Evolutionary conservation across 2,329 filamentous ascomycete genomes (phyloP).

Genomic region (Biscogniauxia mediterranea): DNA sequence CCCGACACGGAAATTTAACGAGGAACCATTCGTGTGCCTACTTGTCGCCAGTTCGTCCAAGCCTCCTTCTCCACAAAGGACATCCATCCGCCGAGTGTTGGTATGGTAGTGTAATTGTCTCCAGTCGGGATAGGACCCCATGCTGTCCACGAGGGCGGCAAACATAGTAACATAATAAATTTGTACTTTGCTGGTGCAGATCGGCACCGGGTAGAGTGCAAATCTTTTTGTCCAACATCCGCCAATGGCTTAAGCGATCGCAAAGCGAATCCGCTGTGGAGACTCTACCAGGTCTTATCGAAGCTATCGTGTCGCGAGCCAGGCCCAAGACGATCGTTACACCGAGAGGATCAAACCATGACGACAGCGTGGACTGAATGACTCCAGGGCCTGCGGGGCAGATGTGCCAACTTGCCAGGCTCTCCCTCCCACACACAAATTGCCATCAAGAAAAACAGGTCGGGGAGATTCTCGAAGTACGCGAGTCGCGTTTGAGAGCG

Average conservation of each 20-base stretch:
- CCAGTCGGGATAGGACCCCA: neutral
- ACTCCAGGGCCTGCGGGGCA: neutral
- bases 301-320: constrained; percentile 3
- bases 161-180: neutral
- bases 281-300: neutral
- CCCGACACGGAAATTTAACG: neutral
- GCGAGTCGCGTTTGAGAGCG: neutral
- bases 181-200: neutral
- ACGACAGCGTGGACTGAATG: constrained; percentile 3
- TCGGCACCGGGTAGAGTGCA: neutral
- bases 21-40: neutral
- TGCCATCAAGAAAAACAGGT: neutral
- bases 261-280: constrained; percentile 2
- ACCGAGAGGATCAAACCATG: constrained; percentile 4
- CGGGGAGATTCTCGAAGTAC: neutral
- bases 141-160: neutral
- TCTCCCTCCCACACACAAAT: neutral
- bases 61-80: constrained; percentile 1
- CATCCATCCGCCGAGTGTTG: neutral
- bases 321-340: constrained; percentile 3
- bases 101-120: neutral
- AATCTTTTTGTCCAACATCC: neutral
- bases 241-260: neutral
- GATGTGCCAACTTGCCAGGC: neutral
- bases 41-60: neutral